These are phyloP conservation scores for Mycena indigotica DNA, from an alignment of 768 basidiomycete species.

Conservation along the genomic window DNA sequence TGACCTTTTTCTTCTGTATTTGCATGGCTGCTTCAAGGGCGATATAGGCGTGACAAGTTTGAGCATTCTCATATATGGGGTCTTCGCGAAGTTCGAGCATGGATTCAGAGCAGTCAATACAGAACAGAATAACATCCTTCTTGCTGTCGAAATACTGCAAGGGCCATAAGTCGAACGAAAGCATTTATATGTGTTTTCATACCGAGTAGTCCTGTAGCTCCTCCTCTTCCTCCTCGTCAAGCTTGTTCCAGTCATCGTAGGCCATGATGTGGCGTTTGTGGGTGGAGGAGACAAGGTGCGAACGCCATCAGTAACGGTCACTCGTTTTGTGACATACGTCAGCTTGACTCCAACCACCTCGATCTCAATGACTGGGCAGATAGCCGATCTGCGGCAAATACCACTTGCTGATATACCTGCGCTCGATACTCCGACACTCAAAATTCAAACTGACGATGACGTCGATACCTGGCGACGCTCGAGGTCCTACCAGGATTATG, in stretches of 20 bases:
- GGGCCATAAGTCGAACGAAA: too few species aligned
- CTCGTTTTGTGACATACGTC: neutral
- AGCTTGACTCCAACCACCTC: constrained; percentile 1
- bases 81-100: constrained; percentile 80
- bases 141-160: constrained; percentile 68
- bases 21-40: constrained; percentile 84
- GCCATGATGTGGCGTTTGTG: constrained; percentile 1
- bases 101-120: constrained; percentile 89
- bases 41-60: constrained; percentile 75
- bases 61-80: constrained; percentile 61
- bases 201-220: constrained; percentile 76
- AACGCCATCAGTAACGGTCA: constrained; percentile 9
- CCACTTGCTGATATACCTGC: constrained; percentile 11
- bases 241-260: constrained; percentile 81
- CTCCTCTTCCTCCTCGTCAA: constrained; percentile 82
- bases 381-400: constrained; percentile 25
- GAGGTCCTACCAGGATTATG: constrained; percentile 72
- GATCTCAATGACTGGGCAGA: constrained; percentile 11
- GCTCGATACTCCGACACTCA: constrained; percentile 42
- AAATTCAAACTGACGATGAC: constrained; percentile 74
- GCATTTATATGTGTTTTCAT: too few species aligned
- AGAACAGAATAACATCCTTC: constrained; percentile 90
- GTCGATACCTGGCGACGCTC: constrained; percentile 73
- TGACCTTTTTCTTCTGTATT: constrained; percentile 87
- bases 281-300: constrained; percentile 15